Evolutionary conservation across 805 yeast genomes (phyloP).

Genomic region (Tetrapisispora fleetii): DNA sequence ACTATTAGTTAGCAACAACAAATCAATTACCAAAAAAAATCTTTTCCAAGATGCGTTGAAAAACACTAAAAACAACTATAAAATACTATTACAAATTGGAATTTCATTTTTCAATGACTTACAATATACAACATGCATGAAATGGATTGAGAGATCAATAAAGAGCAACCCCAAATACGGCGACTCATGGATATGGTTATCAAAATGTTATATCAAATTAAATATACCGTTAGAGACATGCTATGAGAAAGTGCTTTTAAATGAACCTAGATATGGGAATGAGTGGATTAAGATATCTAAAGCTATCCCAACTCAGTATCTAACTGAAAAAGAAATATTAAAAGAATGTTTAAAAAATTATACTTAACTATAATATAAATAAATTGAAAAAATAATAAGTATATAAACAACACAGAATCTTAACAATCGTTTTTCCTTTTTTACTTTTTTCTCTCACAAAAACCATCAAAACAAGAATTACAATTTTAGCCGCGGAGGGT

Average conservation of each 20-base stretch:
- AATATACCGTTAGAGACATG: conserved; percentile 8
- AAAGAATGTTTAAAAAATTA: background rate
- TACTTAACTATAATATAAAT: background rate
- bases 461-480: no score
- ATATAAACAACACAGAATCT: no score
- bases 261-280: conserved; percentile 53
- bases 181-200: conserved; percentile 67
- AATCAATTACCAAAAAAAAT: conserved; percentile 44
- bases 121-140: conserved; percentile 49
- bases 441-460: no score
- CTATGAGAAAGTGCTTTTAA: conserved; percentile 27
- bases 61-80: conserved; percentile 49
- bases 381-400: background rate
- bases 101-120: conserved; percentile 56
- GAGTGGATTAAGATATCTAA: conserved; percentile 49
- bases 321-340: background rate
- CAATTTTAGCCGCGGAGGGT: no score
- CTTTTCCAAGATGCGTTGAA: conserved; percentile 62
- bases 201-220: conserved; percentile 34
- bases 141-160: conserved; percentile 68
- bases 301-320: conserved; percentile 9
- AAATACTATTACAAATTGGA: conserved; percentile 57
- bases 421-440: no score
- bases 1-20: conserved; percentile 28
- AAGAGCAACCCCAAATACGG: conserved; percentile 51